These are phyloP conservation scores for Acaromyces ingoldii DNA, from an alignment of 1,284 basidiomycete species.

Conservation along the genomic window DNA sequence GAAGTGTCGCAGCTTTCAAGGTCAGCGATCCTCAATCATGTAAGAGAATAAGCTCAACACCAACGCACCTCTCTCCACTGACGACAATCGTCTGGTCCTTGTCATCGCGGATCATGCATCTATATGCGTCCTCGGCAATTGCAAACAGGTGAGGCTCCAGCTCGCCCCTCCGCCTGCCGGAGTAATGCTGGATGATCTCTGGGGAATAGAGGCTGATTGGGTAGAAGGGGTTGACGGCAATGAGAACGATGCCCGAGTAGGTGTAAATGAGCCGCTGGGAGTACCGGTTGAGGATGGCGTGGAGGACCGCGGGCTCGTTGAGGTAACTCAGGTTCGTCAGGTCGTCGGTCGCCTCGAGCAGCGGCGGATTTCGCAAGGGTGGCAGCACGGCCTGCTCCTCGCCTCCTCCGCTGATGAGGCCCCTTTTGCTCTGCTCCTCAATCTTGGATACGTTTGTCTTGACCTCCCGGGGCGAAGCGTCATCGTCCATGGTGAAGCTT, in stretches of 20 bases:
- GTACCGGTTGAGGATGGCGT: conserved; percentile 95
- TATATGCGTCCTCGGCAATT: conserved; percentile 98
- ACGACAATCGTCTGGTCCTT: conserved; percentile 99
- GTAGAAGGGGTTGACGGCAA: conserved; percentile 98
- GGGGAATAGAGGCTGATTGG: conserved; percentile 68
- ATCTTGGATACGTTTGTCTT: conserved; percentile 36
- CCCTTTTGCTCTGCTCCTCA: conserved; percentile 17
- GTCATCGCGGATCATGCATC: conserved; percentile 89
- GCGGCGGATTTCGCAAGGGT: conserved; percentile 89
- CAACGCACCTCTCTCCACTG: conserved; percentile 83
- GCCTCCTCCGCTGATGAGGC: conserved; percentile 3
- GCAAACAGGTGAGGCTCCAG: conserved; percentile 97
- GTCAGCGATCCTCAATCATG: too few species aligned
- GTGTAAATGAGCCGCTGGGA: conserved; percentile 97
- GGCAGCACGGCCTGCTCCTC: conserved; percentile 60
- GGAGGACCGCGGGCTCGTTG: conserved; percentile 94
- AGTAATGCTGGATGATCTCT: conserved; percentile 96
- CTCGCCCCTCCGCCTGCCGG: conserved; percentile 83
- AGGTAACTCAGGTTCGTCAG: conserved; percentile 94
- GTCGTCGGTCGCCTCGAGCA: conserved; percentile 95
- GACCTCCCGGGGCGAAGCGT: conserved; percentile 33
- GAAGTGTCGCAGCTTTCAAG: neutral
- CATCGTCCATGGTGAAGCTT: conserved; percentile 42
- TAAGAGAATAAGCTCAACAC: neutral
- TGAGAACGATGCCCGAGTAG: conserved; percentile 93